Evolutionary conservation across 768 basidiomycete genomes (phyloP).

Genomic region (Candolleomyces efflorescens): DNA sequence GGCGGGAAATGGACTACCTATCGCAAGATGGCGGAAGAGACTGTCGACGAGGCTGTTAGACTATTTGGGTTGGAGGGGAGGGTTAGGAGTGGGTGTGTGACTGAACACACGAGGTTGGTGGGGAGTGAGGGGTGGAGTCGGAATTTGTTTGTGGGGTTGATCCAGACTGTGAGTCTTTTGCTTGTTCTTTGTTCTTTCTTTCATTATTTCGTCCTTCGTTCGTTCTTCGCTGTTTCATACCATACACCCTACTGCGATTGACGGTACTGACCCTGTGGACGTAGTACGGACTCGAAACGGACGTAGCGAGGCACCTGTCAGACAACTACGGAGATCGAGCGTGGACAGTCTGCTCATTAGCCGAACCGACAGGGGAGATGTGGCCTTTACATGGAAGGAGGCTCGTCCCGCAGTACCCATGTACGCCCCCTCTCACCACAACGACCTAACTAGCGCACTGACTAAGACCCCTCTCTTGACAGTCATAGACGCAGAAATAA

Average conservation of each 20-base stretch:
- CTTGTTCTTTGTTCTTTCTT: background rate
- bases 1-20: conserved; percentile 99
- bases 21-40: conserved; percentile 92
- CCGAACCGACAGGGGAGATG: conserved; percentile 65
- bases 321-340: conserved; percentile 95
- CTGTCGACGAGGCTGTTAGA: conserved; percentile 82
- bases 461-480: too few relatives aligned
- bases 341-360: conserved; percentile 87
- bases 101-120: conserved; percentile 75
- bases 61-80: conserved; percentile 61
- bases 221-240: too few relatives aligned
- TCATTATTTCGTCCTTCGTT: background rate
- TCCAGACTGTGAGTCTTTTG: conserved; percentile 66
- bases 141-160: conserved; percentile 95
- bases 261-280: too few relatives aligned
- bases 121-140: conserved; percentile 93
- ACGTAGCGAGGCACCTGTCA: conserved; percentile 91
- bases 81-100: conserved; percentile 63
- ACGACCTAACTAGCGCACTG: too few relatives aligned
- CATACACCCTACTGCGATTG: too few relatives aligned
- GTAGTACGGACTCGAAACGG: conserved; percentile 86
- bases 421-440: conserved; percentile 41
- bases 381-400: conserved; percentile 89
- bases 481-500: conserved; percentile 92
- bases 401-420: conserved; percentile 70